Evolutionary conservation across 257 asterid species (phyloP), one percentile per base, ranked within the genome.

Genomic region (Eustoma russellianum): DNA sequence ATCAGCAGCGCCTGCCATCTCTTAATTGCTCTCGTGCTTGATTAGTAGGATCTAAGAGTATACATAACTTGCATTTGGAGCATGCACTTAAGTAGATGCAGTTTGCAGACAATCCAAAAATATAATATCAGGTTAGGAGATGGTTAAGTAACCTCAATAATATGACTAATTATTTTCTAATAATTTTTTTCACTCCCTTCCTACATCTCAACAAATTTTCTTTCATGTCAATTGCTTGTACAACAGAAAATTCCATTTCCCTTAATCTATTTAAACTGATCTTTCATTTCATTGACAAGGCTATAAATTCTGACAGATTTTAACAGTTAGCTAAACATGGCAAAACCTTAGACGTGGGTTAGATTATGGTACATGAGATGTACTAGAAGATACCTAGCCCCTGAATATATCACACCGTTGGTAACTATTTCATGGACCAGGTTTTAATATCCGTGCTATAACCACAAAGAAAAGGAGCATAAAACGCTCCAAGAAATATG

Each of bases 191-290:
- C 33, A 44, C 59, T 46, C 45, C 48, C 55, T 68, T 77, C 95
- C 97, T 80, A 89, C 88, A 84, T 79, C 73, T 62, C 57, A 88
- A 80, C 97, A 50, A 66, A 63, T 67, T 67, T 48, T 52, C 55
- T 71, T 56, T 69, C 97, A 88, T 88, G 97, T 75, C 59, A 57
- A 82, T 76, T 79, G 94, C 60, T 80, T 81, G 65, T 72, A 49
- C 69, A 77, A 77, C 34, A 74, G 77, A 66, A 68, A 56, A 49
- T 50, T 52, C 57, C 51, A 28, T 41, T 28, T 44, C 35, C 47
- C 52, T 34, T 35, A 50, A 56, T 56, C 55, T 57, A 65, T 57
- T 57, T 18, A 30, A 17, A 28, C 48, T 65, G 16, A 50, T 33
- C 43, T 48, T 17, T 44, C 4, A 35, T 51, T 41, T 33, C 59